These are phyloP conservation scores for Talaromyces adpressus DNA, from an alignment of 495 filamentous ascomycete genomes.

Conservation along the genomic window DNA sequence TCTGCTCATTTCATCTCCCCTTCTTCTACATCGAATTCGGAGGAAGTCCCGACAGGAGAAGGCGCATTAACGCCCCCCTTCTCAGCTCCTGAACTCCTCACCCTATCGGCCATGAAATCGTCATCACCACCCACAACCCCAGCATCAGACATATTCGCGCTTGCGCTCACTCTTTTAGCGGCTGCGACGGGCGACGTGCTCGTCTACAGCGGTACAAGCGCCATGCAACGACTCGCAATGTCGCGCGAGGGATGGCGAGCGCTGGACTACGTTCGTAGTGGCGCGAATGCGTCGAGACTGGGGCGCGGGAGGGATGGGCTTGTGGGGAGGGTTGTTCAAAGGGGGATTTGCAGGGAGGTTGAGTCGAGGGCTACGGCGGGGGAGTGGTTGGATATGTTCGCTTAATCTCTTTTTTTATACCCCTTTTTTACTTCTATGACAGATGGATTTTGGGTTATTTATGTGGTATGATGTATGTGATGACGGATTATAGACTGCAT, in stretches of 20 bases:
- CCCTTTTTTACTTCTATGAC: neutral
- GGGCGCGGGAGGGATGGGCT: conserved; percentile 31
- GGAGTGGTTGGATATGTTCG: conserved; percentile 26
- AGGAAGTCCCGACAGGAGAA: conserved; percentile 12
- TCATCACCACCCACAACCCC: conserved; percentile 23
- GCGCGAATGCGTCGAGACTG: conserved; percentile 27
- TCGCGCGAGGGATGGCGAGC: conserved; percentile 41
- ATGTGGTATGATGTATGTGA: neutral
- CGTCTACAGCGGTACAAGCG: conserved; percentile 42
- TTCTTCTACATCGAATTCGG: conserved; percentile 2
- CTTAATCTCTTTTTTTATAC: neutral
- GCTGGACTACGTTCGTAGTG: conserved; percentile 36
- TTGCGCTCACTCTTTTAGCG: conserved; percentile 49
- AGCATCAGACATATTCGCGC: conserved; percentile 45
- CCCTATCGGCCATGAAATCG: conserved; percentile 25
- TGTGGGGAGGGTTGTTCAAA: conserved; percentile 35
- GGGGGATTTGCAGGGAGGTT: conserved; percentile 37
- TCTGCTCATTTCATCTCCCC: conserved; percentile 40
- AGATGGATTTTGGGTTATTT: neutral
- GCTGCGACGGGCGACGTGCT: conserved; percentile 46
- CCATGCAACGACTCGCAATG: conserved; percentile 38
- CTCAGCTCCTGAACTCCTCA: conserved; percentile 49
- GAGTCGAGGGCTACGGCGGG: conserved; percentile 24
- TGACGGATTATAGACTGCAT: neutral
- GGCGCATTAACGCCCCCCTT: conserved; percentile 52